These are phyloP conservation scores for Eucalyptus pumila DNA, from an alignment of 345 rosid genomes.

Conservation along the genomic window DNA sequence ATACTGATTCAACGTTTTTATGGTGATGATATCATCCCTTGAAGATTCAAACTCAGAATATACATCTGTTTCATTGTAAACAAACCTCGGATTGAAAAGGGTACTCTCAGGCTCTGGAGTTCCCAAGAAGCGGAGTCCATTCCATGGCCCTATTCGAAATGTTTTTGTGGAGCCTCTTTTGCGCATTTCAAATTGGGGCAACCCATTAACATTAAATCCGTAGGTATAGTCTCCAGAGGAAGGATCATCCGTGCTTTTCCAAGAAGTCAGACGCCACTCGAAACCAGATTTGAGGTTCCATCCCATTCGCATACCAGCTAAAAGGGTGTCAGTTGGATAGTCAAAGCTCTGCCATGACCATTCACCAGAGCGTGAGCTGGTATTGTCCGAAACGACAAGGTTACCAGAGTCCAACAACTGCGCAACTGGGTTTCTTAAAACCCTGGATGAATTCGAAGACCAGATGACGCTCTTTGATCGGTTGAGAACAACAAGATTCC, in stretches of 20 bases:
- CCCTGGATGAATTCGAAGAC: conserved; percentile 6
- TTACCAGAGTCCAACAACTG: conserved; percentile 24
- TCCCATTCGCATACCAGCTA: conserved; percentile 14
- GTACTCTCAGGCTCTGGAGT: neutral
- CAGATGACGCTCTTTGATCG: neutral
- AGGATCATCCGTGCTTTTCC: conserved; percentile 14
- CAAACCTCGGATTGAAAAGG: neutral
- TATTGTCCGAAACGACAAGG: neutral
- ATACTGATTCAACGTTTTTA: neutral
- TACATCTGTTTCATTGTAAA: neutral
- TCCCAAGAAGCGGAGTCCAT: conserved; percentile 18
- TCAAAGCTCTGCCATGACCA: conserved; percentile 26
- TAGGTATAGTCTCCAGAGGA: conserved; percentile 5
- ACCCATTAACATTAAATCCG: neutral
- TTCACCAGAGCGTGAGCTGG: neutral
- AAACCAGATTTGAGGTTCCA: neutral
- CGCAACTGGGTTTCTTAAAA: neutral
- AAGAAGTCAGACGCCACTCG: conserved; percentile 1
- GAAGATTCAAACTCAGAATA: conserved; percentile 5
- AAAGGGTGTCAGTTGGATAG: conserved; percentile 6
- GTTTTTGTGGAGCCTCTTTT: neutral
- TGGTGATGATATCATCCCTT: neutral
- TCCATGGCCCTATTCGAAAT: conserved; percentile 22
- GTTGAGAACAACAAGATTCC: conserved; percentile 1
- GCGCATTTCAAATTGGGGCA: conserved; percentile 4